Percentiles rank a stretch among this genome's conserved stretches.
Evolutionary conservation across 805 yeast species (phyloP).

Genomic region (Maudiozyma bulderi): DNA sequence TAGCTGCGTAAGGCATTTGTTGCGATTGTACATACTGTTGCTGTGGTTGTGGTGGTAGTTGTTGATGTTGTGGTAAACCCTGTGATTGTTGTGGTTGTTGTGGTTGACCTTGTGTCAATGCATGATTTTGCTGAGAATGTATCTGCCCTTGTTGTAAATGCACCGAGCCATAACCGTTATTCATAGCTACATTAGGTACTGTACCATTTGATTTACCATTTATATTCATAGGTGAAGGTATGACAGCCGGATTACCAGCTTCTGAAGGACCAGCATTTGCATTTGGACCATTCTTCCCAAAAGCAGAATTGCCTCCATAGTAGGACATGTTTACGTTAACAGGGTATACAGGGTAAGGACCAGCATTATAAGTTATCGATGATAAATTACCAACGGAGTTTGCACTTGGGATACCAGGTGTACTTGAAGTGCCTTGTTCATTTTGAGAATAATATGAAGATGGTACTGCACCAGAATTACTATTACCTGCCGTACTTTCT

Average conservation of each 20-base stretch:
- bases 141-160: conserved; percentile 2
- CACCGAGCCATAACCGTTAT: neutral
- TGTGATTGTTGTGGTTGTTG: neutral
- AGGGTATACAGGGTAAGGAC: conserved; percentile 6
- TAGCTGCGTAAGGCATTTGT: neutral
- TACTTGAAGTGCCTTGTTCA: neutral
- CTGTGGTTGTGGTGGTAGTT: neutral
- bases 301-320: conserved; percentile 3
- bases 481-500: neutral
- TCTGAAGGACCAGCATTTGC: neutral
- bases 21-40: neutral
- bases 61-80: neutral
- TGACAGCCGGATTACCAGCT: neutral
- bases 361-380: conserved; percentile 1
- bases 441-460: conserved; percentile 1
- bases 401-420: neutral
- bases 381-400: neutral
- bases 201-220: conserved; percentile 1
- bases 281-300: neutral
- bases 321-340: conserved; percentile 8
- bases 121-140: neutral
- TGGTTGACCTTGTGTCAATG: neutral
- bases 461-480: neutral
- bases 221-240: conserved; percentile 5
- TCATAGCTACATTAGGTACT: neutral